Conservation (phyloP, 2,329 filamentous ascomycete genomes). For the Delphinella strobiligena region DNA sequence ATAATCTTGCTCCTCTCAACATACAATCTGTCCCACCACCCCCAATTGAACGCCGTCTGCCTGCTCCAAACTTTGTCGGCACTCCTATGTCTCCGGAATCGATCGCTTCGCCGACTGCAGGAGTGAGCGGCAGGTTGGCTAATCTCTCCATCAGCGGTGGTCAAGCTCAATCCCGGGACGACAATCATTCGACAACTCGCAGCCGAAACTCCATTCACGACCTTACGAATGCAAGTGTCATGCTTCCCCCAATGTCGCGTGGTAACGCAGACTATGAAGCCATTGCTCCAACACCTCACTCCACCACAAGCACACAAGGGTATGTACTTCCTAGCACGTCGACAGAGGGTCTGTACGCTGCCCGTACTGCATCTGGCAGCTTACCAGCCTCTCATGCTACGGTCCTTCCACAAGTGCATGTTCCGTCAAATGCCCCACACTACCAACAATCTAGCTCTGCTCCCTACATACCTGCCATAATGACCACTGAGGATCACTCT, state of each 20-base stretch:
- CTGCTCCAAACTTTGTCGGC: conserved; percentile 13
- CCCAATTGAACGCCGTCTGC: conserved; percentile 20
- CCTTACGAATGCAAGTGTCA: conserved; percentile 6
- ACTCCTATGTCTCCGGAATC: conserved; percentile 3
- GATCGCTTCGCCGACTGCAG: conserved; percentile 1
- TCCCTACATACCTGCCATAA: too few species aligned
- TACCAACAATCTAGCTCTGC: not conserved
- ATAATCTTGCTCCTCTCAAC: conserved; percentile 19
- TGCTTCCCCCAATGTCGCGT: conserved; percentile 6
- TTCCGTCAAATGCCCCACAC: conserved; percentile 1
- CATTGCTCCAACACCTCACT: too few species aligned
- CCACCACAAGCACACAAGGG: not conserved
- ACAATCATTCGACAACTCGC: not conserved
- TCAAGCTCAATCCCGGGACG: not conserved
- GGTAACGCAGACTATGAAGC: not conserved
- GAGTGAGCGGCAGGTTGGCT: conserved; percentile 1
- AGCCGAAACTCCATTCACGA: conserved; percentile 5
- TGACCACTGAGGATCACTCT: too few species aligned
- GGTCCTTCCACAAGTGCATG: not conserved
- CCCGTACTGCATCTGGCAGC: not conserved
- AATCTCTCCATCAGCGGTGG: conserved; percentile 1
- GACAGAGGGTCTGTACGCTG: not conserved
- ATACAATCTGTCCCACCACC: conserved; percentile 22
- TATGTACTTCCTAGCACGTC: not conserved
- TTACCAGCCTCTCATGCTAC: conserved; percentile 1